Base-by-base conservation (phyloP, 208 protist species). In the Balamuthia mandrillaris region DNA sequence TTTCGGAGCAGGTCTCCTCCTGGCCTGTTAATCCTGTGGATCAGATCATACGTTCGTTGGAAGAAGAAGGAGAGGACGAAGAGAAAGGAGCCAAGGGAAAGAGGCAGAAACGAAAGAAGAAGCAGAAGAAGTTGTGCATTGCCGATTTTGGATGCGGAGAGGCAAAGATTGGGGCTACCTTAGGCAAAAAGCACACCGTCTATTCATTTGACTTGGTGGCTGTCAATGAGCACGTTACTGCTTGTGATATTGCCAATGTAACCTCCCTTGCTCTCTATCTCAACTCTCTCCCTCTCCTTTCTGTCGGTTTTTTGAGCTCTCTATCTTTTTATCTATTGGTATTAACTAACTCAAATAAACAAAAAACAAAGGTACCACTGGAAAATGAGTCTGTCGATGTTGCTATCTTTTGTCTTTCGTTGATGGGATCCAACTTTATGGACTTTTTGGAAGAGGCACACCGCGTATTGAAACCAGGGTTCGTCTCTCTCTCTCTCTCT, bases 111-210 rank as follows among this genome's bases (percentile, higher is more conserved):
- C 12, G 84, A 41, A 72, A 72, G 2, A 75, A 93, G 82, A 95
- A 95, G 75, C 95, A 95, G 1, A 85, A 65, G 21, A 94, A 85
- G 68, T 94, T 95, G 90, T 88, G 94, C n/a, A 93, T 98, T 35
- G 95, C 94, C 29, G 96, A 98, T 86, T 96, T 98, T 92, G 96
- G 96, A 41, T 98, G 96, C 86, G 96, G 96, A 1, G 96, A 97
- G 35, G 96, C 96, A 16, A 94, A 95, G 74, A 92, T 98, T 37
- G 94, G 95, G 1, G 90, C 92, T 5, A 77, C 56, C 47, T 87
- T 97, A 37, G 92, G 92, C 45, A 95, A 97, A 88, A 96, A 90
- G 3, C n/a, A n/a, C n/a, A n/a, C n/a, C n/a, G 95, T 98, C 5
- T 95, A 98, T 87, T 98, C 96, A 47, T 98, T 97, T 79, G 96